phyloP scores from a whole-genome alignment of 306 rosid genomes.

The Acacia confusa region DNA sequence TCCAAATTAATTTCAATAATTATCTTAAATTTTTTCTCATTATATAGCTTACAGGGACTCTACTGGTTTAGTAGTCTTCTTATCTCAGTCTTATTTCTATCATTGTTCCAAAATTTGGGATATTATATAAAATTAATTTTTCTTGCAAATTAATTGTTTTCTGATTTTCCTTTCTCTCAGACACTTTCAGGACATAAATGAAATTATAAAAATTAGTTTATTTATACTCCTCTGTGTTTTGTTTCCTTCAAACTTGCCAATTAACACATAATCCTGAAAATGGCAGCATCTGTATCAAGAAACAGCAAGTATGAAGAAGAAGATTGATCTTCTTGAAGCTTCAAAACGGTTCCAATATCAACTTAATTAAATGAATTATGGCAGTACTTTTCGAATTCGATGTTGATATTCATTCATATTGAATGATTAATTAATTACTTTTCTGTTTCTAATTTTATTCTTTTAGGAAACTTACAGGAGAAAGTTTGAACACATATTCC shows the following conservation, averaged over 20 bases:
- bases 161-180: not conserved
- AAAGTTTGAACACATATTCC: not conserved
- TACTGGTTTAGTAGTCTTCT: no score
- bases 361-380: not conserved
- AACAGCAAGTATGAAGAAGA: constrained; percentile 61
- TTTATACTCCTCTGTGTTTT: not conserved
- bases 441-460: not conserved
- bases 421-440: not conserved
- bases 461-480: not conserved
- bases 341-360: constrained; percentile 57
- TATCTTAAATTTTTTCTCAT: no score
- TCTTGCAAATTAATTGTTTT: not conserved
- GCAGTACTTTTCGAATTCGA: not conserved
- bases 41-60: no score
- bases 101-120: no score
- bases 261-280: not conserved
- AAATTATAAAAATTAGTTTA: not conserved
- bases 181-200: not conserved
- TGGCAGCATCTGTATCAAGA: constrained; percentile 73
- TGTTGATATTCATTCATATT: not conserved
- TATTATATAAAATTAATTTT: not conserved
- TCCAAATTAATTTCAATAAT: no score
- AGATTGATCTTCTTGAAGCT: constrained; percentile 70
- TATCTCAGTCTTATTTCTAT: no score
- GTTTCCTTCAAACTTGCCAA: not conserved